Evolutionary conservation across 208 protist species (phyloP), one percentile per base, ranked within the genome.

Genomic region (Histomonas meleagridis): DNA sequence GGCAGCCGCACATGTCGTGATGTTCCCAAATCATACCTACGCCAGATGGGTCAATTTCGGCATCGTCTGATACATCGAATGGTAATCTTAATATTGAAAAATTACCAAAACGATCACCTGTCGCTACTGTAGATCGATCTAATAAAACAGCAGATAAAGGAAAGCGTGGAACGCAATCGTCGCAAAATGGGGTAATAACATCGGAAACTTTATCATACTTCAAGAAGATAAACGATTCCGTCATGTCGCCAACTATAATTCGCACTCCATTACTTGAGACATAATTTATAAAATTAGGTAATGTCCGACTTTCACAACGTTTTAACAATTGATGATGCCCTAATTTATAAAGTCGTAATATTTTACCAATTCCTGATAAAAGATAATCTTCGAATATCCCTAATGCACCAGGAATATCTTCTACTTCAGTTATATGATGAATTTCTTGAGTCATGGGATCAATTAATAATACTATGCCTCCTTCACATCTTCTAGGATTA

Each of bases 191-290:
- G 9, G 76, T 51, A 5, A 86, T n/a, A 55, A 86, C 38, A 38
- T 32, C 23, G 32, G 51, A 26, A 35, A 57, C n/a, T 18, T 28
- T 9, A 48, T 86, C 76, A 35, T 55, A 86, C 16, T 49, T 86
- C 46, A 86, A 12, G 76, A 86, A 86, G 28, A 57, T 40, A 48
- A 46, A 86, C n/a, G 76, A 86, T 55, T 86, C 76, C 18, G 46
- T 28, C 4, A n/a, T 3, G 38, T 86, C 76, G 3, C 76, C 76
- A 55, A 57, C 76, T 55, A 86, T 40, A 55, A 86, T 55, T 38
- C 76, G 23, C 5, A n/a, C 14, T 16, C 76, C 76, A 55, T 40
- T n/a, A 18, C 40, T 35, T 38, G 40, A 38, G 2, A 86, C 28
- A 48, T 38, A 86, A 12, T 0, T 43, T 2, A 86, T 86, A 49